Conservation (phyloP, 768 basidiomycete genomes). For the Dioszegia hungarica region DNA sequence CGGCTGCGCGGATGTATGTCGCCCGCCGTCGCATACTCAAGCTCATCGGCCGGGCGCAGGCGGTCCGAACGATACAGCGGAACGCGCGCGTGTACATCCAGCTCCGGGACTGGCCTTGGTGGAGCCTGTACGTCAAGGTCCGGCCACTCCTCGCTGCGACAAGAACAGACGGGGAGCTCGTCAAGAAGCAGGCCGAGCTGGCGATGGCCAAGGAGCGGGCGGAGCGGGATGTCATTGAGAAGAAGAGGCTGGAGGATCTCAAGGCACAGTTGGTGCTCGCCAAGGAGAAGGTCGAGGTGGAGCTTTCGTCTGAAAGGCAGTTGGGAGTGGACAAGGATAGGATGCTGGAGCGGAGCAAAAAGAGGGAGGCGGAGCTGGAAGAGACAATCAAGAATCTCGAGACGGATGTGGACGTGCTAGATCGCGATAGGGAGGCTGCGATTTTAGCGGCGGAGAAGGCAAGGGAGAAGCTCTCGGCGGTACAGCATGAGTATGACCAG, state of each 20-base stretch:
- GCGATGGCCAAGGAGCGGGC: constrained; percentile 73
- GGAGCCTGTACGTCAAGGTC: constrained; percentile 96
- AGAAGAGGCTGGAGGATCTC: constrained; percentile 68
- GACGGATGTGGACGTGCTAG: constrained; percentile 73
- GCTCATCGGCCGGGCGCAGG: constrained; percentile 83
- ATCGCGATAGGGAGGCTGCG: constrained; percentile 77
- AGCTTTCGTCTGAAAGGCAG: constrained; percentile 74
- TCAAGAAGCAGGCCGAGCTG: constrained; percentile 72
- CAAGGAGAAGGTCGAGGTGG: constrained; percentile 73
- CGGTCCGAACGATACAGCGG: constrained; percentile 84
- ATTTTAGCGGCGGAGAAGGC: constrained; percentile 53
- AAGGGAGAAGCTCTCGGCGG: constrained; percentile 20
- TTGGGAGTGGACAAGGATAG: constrained; percentile 77
- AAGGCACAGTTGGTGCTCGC: constrained; percentile 78
- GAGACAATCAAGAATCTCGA: constrained; percentile 78
- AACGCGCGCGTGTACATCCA: constrained; percentile 90
- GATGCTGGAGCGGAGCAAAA: constrained; percentile 74
- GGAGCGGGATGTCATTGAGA: constrained; percentile 77
- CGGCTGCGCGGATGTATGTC: constrained; percentile 75
- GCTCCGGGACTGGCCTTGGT: constrained; percentile 96
- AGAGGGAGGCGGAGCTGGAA: constrained; percentile 75
- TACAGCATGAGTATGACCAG: constrained; percentile 26
- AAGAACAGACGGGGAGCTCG: constrained; percentile 81
- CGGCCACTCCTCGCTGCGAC: constrained; percentile 90
- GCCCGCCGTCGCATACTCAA: constrained; percentile 89